Base-by-base conservation (phyloP, 495 filamentous ascomycete genomes). In the Podospora fimiseda region DNA sequence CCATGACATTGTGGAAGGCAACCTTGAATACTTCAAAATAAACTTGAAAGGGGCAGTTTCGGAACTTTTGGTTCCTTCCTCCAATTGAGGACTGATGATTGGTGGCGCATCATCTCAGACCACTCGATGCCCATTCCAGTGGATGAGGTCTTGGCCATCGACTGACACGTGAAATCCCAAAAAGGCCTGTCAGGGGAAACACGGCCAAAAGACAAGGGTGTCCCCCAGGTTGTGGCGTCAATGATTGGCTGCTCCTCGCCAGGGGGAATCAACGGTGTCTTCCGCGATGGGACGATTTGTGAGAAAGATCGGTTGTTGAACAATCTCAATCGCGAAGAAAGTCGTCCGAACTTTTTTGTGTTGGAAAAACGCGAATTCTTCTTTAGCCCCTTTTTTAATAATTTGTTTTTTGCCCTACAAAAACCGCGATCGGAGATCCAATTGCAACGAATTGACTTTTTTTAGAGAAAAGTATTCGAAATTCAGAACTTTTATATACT, bases 101-200 rank as follows among this genome's bases (percentile, higher is more conserved):
- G n/a, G n/a, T n/a, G n/a, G n/a, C n/a, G n/a, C n/a, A n/a, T n/a
- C n/a, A n/a, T n/a, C n/a, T n/a, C n/a, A n/a, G n/a, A 33, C 52
- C 53, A 59, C 44, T 16, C 23, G 0, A 48, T 48, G 21, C 21
- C 27, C 5, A 16, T 13, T 40, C 23, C 15, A 2, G 2, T 8
- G 3, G 6, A 21, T 21, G 1, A 11, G 5, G 5, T 18, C 44
- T 47, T 45, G 47, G 52, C 40, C 39, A 64, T 67, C 63, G 61
- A 62, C 61, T 63, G 63, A 67, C 65, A 67, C 64, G 63, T 66
- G 63, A 68, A 62, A 41, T 43, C 45, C 23, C 22, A 44, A 22
- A 19, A 22, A 20, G 20, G 18, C 52, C 51, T 27, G 56, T 57
- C 65, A 66, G 60, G 59, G 59, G 59, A 21, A 45, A 30, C 21